Percentiles rank a stretch among this genome's conserved stretches.
Evolutionary conservation across 2,329 filamentous ascomycete genomes (phyloP).

Genomic region (Phyllosticta citrichinensis): DNA sequence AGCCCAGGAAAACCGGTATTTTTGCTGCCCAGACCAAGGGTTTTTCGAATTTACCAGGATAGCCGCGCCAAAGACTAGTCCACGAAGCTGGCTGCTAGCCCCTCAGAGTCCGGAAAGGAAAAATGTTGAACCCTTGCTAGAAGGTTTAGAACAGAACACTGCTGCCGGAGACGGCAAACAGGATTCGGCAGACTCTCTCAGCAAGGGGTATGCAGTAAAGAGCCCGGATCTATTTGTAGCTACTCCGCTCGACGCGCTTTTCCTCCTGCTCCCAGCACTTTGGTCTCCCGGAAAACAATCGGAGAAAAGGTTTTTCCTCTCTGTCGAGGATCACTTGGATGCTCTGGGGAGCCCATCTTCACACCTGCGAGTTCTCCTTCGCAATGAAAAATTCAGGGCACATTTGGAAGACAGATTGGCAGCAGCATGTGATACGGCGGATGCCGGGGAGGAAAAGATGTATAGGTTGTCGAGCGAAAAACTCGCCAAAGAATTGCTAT

Average conservation of each 20-base stretch:
- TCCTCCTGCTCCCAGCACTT: slow-evolving; percentile 69
- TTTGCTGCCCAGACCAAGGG: slow-evolving; percentile 48
- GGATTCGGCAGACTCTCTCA: not conserved
- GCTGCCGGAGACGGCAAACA: not conserved
- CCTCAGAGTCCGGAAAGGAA: slow-evolving; percentile 7
- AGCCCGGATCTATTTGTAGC: slow-evolving; percentile 70
- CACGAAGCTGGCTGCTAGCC: slow-evolving; percentile 47
- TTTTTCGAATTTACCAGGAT: slow-evolving; percentile 53
- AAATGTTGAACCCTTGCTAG: not conserved
- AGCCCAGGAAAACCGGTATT: slow-evolving; percentile 40
- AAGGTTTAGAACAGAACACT: not conserved
- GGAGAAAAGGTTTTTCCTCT: slow-evolving; percentile 55
- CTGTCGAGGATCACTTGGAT: slow-evolving; percentile 64
- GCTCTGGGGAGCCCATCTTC: slow-evolving; percentile 44
- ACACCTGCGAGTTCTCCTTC: slow-evolving; percentile 50
- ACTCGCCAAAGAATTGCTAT: slow-evolving; percentile 53
- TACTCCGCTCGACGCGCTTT: slow-evolving; percentile 74
- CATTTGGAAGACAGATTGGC: slow-evolving; percentile 57
- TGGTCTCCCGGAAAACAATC: slow-evolving; percentile 37
- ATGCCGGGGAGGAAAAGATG: slow-evolving; percentile 76
- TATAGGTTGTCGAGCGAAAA: slow-evolving; percentile 68
- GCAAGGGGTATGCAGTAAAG: slow-evolving; percentile 49
- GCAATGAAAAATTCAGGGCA: slow-evolving; percentile 28
- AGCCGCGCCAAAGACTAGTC: slow-evolving; percentile 38
- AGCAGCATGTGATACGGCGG: slow-evolving; percentile 68